A percentile compares a stretch with the other conserved stretches of the same genome.
phyloP scores from a whole-genome alignment of 352 stramenopile genomes.

The Phytophthora sansomeana region DNA sequence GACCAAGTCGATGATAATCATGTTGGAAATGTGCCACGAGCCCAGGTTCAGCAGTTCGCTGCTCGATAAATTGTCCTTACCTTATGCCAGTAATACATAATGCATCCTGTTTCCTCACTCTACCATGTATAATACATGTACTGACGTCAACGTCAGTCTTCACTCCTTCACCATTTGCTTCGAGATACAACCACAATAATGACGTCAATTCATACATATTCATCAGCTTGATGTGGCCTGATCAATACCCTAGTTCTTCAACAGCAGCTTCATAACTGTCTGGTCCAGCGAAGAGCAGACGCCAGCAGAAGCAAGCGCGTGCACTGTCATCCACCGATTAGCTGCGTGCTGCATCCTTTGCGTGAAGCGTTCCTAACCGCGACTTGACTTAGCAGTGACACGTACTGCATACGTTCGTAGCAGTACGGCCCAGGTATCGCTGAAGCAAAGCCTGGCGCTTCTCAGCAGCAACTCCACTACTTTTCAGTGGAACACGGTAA shows the following conservation, averaged over 20 bases:
- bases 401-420: conserved; percentile 30
- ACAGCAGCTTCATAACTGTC: conserved; percentile 6
- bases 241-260: conserved; percentile 7
- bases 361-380: conserved; percentile 5
- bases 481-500: conserved; percentile 95
- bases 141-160: no score
- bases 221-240: conserved; percentile 24
- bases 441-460: conserved; percentile 79
- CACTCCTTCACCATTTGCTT: no score
- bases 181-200: no score
- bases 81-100: no score
- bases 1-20: conserved; percentile 60
- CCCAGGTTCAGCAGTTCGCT: conserved; percentile 29
- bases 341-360: neutral
- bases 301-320: neutral
- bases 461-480: conserved; percentile 73
- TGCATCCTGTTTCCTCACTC: conserved; percentile 1
- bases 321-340: neutral
- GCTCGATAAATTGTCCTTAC: conserved; percentile 12
- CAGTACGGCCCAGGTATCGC: conserved; percentile 45
- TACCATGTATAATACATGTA: neutral
- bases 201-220: conserved; percentile 24
- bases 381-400: conserved; percentile 38
- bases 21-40: conserved; percentile 11
- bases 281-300: neutral